These are phyloP conservation scores for Antrodiella citrinella DNA, from an alignment of 768 basidiomycete species.

Conservation along the genomic window DNA sequence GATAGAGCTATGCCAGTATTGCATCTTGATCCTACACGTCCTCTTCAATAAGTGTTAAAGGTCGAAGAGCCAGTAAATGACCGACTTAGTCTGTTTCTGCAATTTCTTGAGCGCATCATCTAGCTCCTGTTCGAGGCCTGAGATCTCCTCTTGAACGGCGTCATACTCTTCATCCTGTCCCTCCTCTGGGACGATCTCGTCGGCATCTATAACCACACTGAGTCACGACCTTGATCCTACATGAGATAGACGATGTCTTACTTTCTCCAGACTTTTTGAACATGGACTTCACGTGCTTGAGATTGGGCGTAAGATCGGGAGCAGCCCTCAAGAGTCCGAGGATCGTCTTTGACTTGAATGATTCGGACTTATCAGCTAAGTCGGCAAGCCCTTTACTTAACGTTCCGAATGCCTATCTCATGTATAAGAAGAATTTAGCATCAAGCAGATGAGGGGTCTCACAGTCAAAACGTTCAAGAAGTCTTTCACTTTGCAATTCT, in stretches of 20 bases:
- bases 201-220: constrained; percentile 32
- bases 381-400: constrained; percentile 58
- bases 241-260: constrained; percentile 16
- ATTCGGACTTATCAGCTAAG: constrained; percentile 57
- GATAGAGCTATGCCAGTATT: constrained; percentile 69
- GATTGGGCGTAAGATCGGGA: constrained; percentile 66
- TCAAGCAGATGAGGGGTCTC: neutral
- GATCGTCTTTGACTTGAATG: constrained; percentile 74
- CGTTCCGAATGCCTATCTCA: constrained; percentile 77
- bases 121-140: constrained; percentile 59
- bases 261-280: constrained; percentile 62
- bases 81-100: constrained; percentile 66
- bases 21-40: constrained; percentile 36
- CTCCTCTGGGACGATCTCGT: constrained; percentile 70
- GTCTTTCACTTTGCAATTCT: constrained; percentile 78
- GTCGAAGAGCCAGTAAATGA: constrained; percentile 19
- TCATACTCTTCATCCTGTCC: constrained; percentile 88
- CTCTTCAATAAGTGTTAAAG: constrained; percentile 16
- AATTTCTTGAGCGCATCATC: constrained; percentile 60
- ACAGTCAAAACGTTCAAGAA: constrained; percentile 81
- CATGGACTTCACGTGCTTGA: constrained; percentile 68
- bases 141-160: constrained; percentile 62
- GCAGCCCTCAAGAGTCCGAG: constrained; percentile 67
- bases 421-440: too few species aligned
- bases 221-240: neutral